A percentile compares a stretch with the other conserved stretches of the same genome.
phyloP scores from a whole-genome alignment of 176 grass and related monocot species.

The barley (Hordeum vulgare) region MorexV3_pseudomolecules_assembly NC_058523.1:435239935-435240434 shows the following conservation, averaged over 20 bases:
- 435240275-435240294: neutral
- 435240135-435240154: neutral
- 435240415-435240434: conserved; percentile 99
- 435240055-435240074: conserved; percentile 11
- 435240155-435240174: conserved; percentile 96
- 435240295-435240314: neutral
- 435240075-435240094: conserved; percentile 15
- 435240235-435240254: conserved; percentile 51
- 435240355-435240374: conserved; percentile 93
- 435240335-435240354: conserved; percentile 85
- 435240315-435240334: conserved; percentile 45
- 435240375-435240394: conserved; percentile 89
- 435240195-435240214: conserved; percentile 25
- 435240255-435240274: conserved; percentile 97
- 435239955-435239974: conserved; percentile 11
- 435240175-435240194: conserved; percentile 97
- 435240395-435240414: conserved; percentile 77
- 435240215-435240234: conserved; percentile 97
- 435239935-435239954: conserved; percentile 23
- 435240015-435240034: conserved; percentile 2
- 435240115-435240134: conserved; percentile 28
- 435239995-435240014: neutral
- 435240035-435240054: neutral
- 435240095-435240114: conserved; percentile 5
- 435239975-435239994: neutral